phyloP scores from a whole-genome alignment of 2,329 filamentous ascomycete genomes.

The Fusarium brevicatenulatum region DNA sequence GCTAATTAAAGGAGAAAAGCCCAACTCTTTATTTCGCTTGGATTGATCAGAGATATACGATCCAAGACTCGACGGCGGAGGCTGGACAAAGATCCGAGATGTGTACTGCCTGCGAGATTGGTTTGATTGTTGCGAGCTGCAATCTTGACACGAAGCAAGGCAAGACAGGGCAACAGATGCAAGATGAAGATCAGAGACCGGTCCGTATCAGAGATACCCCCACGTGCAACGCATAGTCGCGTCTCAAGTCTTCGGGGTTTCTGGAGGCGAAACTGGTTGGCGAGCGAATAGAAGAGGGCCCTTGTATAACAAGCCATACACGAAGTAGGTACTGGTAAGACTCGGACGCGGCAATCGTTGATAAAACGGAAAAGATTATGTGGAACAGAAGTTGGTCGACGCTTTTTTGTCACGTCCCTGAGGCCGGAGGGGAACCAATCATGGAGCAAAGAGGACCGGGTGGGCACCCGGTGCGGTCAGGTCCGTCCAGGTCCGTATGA shows the following conservation, averaged over 20 bases:
- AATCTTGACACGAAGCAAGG: background rate
- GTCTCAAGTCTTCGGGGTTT: slow-evolving; percentile 4
- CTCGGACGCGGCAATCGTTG: slow-evolving; percentile 23
- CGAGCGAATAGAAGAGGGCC: slow-evolving; percentile 16
- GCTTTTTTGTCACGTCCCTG: slow-evolving; percentile 24
- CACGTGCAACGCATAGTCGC: slow-evolving; percentile 10
- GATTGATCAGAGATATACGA: background rate
- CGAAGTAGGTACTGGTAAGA: background rate
- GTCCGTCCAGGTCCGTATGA: slow-evolving; percentile 28
- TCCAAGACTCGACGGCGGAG: background rate
- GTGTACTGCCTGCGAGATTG: background rate
- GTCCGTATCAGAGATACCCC: slow-evolving; percentile 18
- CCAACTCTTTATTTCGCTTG: background rate
- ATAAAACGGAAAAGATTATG: slow-evolving; percentile 10
- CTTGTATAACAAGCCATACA: slow-evolving; percentile 4
- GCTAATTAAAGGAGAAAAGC: background rate
- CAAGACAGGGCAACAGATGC: background rate
- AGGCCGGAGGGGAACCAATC: slow-evolving; percentile 16
- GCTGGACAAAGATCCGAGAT: background rate
- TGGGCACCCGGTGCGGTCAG: slow-evolving; percentile 35
- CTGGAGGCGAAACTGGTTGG: slow-evolving; percentile 16
- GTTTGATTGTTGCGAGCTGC: background rate
- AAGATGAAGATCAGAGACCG: slow-evolving; percentile 7
- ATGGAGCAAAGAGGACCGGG: slow-evolving; percentile 21
- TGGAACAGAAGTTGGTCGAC: slow-evolving; percentile 22